Conservation (phyloP, 2,329 filamentous ascomycete species). For the Sarocladiaceae sp. region DNA sequence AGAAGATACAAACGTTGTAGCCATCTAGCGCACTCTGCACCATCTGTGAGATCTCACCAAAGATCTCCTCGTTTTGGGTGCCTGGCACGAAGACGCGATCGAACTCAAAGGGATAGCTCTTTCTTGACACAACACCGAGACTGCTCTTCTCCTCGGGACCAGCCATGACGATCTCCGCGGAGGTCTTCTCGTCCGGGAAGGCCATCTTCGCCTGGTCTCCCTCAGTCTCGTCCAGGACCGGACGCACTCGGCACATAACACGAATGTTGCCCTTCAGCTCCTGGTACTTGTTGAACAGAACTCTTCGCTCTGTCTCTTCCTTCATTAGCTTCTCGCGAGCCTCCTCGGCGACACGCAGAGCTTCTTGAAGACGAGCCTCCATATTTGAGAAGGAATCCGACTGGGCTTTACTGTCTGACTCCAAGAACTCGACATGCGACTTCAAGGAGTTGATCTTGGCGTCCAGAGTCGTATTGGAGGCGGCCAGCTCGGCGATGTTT, state of each 20-base stretch:
- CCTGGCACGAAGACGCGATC: conserved; percentile 84
- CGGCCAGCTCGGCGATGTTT: conserved; percentile 54
- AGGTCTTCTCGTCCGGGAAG: conserved; percentile 80
- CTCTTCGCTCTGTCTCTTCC: conserved; percentile 85
- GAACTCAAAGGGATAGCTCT: conserved; percentile 83
- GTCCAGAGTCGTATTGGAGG: conserved; percentile 64
- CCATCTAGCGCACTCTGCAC: conserved; percentile 95
- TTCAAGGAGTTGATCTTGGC: conserved; percentile 70
- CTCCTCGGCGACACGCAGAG: conserved; percentile 62
- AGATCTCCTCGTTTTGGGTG: conserved; percentile 79
- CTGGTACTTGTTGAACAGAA: conserved; percentile 96
- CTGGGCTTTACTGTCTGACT: conserved; percentile 85
- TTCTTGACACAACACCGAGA: conserved; percentile 68
- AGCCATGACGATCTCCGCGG: conserved; percentile 78
- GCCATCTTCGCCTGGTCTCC: conserved; percentile 68
- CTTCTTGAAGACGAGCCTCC: conserved; percentile 75
- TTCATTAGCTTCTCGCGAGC: conserved; percentile 79
- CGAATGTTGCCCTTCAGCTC: conserved; percentile 98
- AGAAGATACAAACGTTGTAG: conserved; percentile 98
- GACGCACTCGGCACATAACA: conserved; percentile 94
- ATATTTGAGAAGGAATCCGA: conserved; percentile 81
- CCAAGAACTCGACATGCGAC: conserved; percentile 82
- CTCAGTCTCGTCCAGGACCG: conserved; percentile 55
- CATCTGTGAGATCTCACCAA: conserved; percentile 93
- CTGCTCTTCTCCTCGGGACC: conserved; percentile 82